Base-by-base conservation (phyloP, 163 green algal species). In the Chloromonas sp. region DNA sequence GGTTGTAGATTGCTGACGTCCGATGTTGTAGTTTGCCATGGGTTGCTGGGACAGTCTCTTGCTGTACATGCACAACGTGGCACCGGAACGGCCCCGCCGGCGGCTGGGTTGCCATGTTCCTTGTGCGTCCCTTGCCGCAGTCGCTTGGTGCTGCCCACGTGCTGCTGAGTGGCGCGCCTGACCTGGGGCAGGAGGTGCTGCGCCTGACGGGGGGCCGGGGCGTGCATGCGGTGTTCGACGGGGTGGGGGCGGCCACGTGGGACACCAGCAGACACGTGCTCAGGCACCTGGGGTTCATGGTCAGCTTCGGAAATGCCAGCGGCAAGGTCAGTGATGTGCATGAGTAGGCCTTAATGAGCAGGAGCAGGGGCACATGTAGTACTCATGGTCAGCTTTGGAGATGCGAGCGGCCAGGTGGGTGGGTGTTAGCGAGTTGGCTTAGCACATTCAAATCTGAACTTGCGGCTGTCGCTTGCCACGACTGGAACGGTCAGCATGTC, bases 191-290 rank as follows among this genome's bases (percentile, higher is more conserved):
- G 14, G 77, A 88, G 74, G 85, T 90, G 36, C 81, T 85, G 87
- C 62, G 83, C 60, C 74, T 90, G 3, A 90, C 87, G 5, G 82
- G 71, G 2, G 87, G 87, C 83, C 83, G 79, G n/a, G 87, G 87
- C 61, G 85, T 89, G 81, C 61, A 82, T 8, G 87, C 82, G 58
- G 84, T 87, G 85, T 85, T 81, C n/a, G 85, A 86, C 66, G 78
- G 82, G 36, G 87, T 90, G 2, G 87, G 87, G 60, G 82, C 80
- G 78, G 71, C 78, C 82, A 90, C 87, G 1, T 90, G 88, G 78
- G 87, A 90, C 11, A 58, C 79, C 2, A 85, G 79, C 2, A 70
- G 86, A 8, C 61, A 81, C 61, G 86, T 79, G 61, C 81, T 90
- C 15, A 78, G 77, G 78, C 81, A 82, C 82, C 80, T 87, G n/a